These are phyloP conservation scores for Malus sylvestris DNA, from an alignment of 306 rosid genomes.

Conservation along the genomic window DNA sequence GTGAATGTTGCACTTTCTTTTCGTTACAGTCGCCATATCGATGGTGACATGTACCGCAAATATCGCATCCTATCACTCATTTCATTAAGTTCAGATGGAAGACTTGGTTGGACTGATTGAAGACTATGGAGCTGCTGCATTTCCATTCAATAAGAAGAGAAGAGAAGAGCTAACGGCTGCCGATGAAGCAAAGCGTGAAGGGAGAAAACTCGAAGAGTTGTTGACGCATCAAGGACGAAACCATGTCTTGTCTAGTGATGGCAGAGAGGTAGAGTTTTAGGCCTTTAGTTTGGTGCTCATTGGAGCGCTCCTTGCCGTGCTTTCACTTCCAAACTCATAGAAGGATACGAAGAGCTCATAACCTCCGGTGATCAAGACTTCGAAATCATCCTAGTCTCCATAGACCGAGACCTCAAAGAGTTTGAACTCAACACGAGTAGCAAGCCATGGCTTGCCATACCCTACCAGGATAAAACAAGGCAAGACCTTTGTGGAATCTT, in stretches of 20 bases:
- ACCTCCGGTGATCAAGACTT: conserved; percentile 27
- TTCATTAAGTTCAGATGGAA: conserved; percentile 47
- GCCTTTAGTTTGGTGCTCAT: conserved; percentile 70
- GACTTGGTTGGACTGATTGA: conserved; percentile 68
- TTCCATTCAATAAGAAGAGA: conserved; percentile 80
- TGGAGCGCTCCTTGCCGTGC: conserved; percentile 87
- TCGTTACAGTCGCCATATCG: background rate
- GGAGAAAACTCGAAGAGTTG: conserved; percentile 56
- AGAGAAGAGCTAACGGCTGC: conserved; percentile 50
- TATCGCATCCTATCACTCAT: conserved; percentile 70
- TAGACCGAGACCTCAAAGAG: conserved; percentile 63
- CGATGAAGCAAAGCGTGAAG: conserved; percentile 56
- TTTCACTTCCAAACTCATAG: conserved; percentile 57
- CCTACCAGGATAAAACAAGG: conserved; percentile 61
- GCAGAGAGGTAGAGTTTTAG: conserved; percentile 55
- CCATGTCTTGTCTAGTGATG: conserved; percentile 49
- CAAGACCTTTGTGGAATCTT: conserved; percentile 74
- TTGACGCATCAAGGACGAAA: conserved; percentile 50
- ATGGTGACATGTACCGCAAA: conserved; percentile 37
- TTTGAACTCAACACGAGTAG: conserved; percentile 42
- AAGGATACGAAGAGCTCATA: conserved; percentile 52
- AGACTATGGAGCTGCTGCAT: conserved; percentile 80
- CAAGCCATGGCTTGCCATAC: conserved; percentile 87
- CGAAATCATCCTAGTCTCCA: conserved; percentile 68
- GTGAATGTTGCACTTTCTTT: conserved; percentile 12